Conservation (phyloP, 1,284 basidiomycete genomes). For the Irpex rosettiformis region DNA sequence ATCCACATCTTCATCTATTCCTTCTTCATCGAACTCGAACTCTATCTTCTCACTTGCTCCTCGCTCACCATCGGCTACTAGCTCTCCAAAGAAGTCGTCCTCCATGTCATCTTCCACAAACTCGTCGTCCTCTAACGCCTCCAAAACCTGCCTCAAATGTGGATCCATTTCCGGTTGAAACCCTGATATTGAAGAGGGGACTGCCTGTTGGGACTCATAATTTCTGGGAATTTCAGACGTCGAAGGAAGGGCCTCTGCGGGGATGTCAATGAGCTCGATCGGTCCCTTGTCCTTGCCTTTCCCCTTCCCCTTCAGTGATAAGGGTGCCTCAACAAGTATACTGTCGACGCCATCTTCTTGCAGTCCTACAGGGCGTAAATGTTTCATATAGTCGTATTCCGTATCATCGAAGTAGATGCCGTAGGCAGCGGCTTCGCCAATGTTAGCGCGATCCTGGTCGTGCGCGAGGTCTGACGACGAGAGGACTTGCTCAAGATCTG, state of each 20-base stretch:
- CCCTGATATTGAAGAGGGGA: constrained; percentile 83
- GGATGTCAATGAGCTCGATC: constrained; percentile 47
- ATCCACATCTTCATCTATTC: constrained; percentile 30
- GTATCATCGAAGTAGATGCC: constrained; percentile 97
- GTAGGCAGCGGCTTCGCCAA: constrained; percentile 89
- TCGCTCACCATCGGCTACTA: constrained; percentile 75
- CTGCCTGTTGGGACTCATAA: constrained; percentile 69
- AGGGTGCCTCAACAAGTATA: constrained; percentile 71
- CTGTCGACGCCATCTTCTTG: constrained; percentile 77
- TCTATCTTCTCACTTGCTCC: constrained; percentile 48
- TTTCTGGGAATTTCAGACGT: constrained; percentile 69
- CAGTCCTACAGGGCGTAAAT: constrained; percentile 76
- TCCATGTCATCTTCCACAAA: constrained; percentile 78
- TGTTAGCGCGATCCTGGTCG: constrained; percentile 42
- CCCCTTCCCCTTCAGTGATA: constrained; percentile 34
- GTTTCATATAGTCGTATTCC: constrained; percentile 99
- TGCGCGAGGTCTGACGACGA: constrained; percentile 44
- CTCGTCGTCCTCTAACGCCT: constrained; percentile 95
- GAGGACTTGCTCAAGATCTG: constrained; percentile 65
- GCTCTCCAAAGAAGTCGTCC: constrained; percentile 71
- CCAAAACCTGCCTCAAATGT: constrained; percentile 88
- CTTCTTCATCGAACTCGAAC: constrained; percentile 73
- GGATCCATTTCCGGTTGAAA: constrained; percentile 98
- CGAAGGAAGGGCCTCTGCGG: constrained; percentile 73
- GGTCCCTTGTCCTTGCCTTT: constrained; percentile 31